phyloP scores from a whole-genome alignment of 768 basidiomycete species.

The Naganishia friedmannii region DNA sequence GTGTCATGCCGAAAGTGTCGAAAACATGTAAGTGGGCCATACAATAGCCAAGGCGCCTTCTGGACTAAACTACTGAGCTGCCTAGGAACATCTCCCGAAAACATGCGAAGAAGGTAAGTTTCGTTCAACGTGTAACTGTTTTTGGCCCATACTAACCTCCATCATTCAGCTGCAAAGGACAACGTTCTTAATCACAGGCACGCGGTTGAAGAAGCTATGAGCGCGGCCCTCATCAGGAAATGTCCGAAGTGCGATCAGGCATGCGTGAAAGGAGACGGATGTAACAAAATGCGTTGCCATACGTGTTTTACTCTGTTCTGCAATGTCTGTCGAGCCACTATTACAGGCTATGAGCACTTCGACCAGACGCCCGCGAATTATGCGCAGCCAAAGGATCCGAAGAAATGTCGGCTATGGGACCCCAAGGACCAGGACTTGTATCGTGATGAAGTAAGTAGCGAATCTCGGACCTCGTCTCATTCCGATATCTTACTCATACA shows the following conservation, averaged over 20 bases:
- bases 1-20: slow-evolving; percentile 79
- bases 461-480: neutral
- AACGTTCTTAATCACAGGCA: slow-evolving; percentile 71
- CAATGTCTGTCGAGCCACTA: slow-evolving; percentile 74
- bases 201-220: slow-evolving; percentile 88
- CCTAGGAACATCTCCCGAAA: slow-evolving; percentile 52
- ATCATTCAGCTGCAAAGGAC: slow-evolving; percentile 56
- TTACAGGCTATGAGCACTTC: slow-evolving; percentile 54
- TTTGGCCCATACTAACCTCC: neutral
- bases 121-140: neutral
- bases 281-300: slow-evolving; percentile 71
- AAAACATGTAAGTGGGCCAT: slow-evolving; percentile 58
- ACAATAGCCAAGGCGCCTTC: too few relatives aligned
- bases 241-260: slow-evolving; percentile 84
- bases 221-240: slow-evolving; percentile 75
- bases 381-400: neutral
- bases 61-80: neutral
- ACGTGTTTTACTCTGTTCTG: slow-evolving; percentile 72
- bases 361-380: slow-evolving; percentile 36
- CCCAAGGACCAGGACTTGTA: slow-evolving; percentile 28
- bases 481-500: neutral
- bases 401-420: slow-evolving; percentile 45
- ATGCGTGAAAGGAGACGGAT: slow-evolving; percentile 53
- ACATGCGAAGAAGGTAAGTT: slow-evolving; percentile 45
- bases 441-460: slow-evolving; percentile 34